phyloP scores from a whole-genome alignment of 768 basidiomycete species.

The Kwoniella pini region DNA sequence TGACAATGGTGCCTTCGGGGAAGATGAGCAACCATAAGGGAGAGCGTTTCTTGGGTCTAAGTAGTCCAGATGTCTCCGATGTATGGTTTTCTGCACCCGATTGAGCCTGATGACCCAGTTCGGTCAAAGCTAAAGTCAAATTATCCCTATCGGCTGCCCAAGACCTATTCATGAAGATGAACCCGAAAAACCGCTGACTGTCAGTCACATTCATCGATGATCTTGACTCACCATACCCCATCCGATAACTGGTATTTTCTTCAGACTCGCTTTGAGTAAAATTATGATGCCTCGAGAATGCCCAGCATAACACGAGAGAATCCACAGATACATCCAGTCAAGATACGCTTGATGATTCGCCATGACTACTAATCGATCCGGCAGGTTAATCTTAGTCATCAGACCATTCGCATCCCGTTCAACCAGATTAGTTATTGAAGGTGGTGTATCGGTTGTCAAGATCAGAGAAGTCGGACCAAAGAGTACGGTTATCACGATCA shows the following conservation, averaged over 20 bases:
- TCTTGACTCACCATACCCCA: slow-evolving; percentile 64
- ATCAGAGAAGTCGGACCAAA: slow-evolving; percentile 46
- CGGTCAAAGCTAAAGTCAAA: slow-evolving; percentile 66
- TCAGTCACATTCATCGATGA: not conserved
- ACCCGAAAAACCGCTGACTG: slow-evolving; percentile 80
- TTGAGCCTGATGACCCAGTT: slow-evolving; percentile 61
- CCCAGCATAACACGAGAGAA: slow-evolving; percentile 43
- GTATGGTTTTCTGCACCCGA: slow-evolving; percentile 4
- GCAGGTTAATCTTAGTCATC: slow-evolving; percentile 67
- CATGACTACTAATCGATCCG: slow-evolving; percentile 77
- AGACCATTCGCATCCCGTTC: slow-evolving; percentile 62
- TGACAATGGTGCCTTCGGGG: slow-evolving; percentile 94
- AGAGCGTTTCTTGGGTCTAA: slow-evolving; percentile 19
- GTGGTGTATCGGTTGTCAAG: slow-evolving; percentile 46
- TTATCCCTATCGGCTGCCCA: slow-evolving; percentile 81
- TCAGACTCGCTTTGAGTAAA: slow-evolving; percentile 86
- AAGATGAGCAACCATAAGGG: slow-evolving; percentile 84
- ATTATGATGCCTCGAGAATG: slow-evolving; percentile 74
- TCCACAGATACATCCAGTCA: slow-evolving; percentile 70
- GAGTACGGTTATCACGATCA: slow-evolving; percentile 45
- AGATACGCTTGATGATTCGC: slow-evolving; percentile 73
- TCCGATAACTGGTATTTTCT: slow-evolving; percentile 81
- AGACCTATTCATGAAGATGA: slow-evolving; percentile 88
- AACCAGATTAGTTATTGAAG: slow-evolving; percentile 59
- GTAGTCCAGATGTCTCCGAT: not conserved